Percentiles rank a stretch among this genome's conserved stretches.
Conservation (phyloP, 1,284 basidiomycete genomes). For the Quambalaria eucalypti region DNA sequence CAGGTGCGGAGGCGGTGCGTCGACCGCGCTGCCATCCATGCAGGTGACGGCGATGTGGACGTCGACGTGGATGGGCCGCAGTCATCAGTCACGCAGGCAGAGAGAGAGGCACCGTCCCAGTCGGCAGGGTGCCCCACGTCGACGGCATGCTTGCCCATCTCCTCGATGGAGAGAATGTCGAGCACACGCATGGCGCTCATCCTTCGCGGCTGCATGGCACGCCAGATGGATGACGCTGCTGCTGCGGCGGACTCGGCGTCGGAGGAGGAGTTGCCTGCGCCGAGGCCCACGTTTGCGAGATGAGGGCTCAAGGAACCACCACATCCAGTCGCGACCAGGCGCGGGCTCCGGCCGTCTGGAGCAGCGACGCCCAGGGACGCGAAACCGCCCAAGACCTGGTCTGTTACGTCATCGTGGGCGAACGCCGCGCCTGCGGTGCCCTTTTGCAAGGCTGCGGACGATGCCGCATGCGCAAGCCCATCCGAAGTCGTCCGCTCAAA, state of each 20-base stretch:
- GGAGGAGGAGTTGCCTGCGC: neutral
- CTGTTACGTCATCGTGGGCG: neutral
- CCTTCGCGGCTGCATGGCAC: slow-evolving; percentile 7
- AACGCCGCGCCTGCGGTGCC: neutral
- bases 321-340: too few species aligned
- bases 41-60: neutral
- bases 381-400: slow-evolving; percentile 16
- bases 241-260: neutral
- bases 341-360: neutral
- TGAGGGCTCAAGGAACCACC: neutral
- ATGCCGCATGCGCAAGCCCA: too few species aligned
- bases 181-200: slow-evolving; percentile 26
- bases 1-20: slow-evolving; percentile 27
- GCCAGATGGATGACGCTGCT: neutral
- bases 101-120: slow-evolving; percentile 24
- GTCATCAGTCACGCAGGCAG: neutral
- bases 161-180: slow-evolving; percentile 35
- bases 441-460: neutral
- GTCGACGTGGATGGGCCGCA: neutral
- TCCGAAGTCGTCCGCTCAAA: too few species aligned
- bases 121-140: slow-evolving; percentile 33
- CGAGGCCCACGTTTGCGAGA: neutral
- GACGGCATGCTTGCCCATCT: slow-evolving; percentile 37
- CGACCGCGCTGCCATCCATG: slow-evolving; percentile 27
- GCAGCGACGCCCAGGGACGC: slow-evolving; percentile 2